phyloP scores from a whole-genome alignment of 148 eudicot species.

The Polygonum aviculare region DNA sequence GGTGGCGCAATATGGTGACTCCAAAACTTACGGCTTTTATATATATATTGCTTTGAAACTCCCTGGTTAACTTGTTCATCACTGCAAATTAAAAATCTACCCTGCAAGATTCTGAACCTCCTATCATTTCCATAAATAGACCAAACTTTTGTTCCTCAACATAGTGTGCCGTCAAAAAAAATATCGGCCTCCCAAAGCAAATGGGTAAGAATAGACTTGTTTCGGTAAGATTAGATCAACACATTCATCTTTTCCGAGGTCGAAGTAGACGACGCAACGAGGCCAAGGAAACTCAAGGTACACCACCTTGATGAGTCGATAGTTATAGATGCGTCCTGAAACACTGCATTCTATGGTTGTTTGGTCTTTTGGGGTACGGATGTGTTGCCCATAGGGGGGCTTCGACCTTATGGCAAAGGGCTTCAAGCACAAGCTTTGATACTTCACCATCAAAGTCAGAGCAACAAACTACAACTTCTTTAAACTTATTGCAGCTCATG shows the following conservation, averaged over 20 bases:
- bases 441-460: neutral
- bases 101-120: conserved; percentile 60
- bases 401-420: neutral
- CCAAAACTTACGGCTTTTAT: too few relatives aligned
- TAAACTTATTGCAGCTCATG: conserved; percentile 67
- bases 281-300: conserved; percentile 6
- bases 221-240: conserved; percentile 33
- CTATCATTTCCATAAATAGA: conserved; percentile 58
- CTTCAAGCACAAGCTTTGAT: neutral
- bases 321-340: neutral
- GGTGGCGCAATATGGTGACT: too few relatives aligned
- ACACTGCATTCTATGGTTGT: neutral
- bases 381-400: neutral
- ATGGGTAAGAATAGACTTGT: conserved; percentile 60
- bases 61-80: conserved; percentile 56
- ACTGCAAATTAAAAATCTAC: conserved; percentile 79
- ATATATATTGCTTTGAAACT: conserved; percentile 41
- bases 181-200: conserved; percentile 78
- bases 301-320: neutral
- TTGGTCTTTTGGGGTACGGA: neutral
- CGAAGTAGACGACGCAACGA: conserved; percentile 75
- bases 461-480: conserved; percentile 25
- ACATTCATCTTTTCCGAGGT: conserved; percentile 63
- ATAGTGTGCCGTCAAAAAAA: conserved; percentile 80
- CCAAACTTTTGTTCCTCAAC: conserved; percentile 79